Base-by-base conservation (phyloP, 768 basidiomycete genomes). In the Podaxis sp. region DNA sequence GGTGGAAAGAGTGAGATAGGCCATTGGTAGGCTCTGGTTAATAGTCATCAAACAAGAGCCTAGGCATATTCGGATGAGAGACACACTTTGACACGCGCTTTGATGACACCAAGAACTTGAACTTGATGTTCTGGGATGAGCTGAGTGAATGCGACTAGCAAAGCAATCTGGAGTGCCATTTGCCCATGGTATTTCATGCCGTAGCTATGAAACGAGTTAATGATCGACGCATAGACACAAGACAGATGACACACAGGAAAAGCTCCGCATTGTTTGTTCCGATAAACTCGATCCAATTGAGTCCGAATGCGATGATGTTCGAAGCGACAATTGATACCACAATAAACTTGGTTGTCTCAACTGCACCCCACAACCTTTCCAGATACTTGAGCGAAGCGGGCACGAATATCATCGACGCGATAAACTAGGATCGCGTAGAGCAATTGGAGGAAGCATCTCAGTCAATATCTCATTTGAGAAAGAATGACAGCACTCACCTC, bases 61-160 rank as follows among this genome's bases (percentile, higher is more conserved):
- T 18, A 16, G 37, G 10, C 13, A 44, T 21, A 14, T 21, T 14
- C 13, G 9, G 52, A 1, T 28, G 5, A 52, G 21, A 55, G 50
- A 68, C 76, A 36, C 44, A 91, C 95, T 86, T 98, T 99, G 66
- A 98, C 95, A 59, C 93, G 85, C 50, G 90, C 82, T 72, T 86
- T 92, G 64, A 93, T 69, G 50, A 93, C 74, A 36, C 95, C 94
- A 61, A 98, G 79, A 16, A 98, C 69, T 72, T 98, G 97, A 13
- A 99, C 88, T 74, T 98, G 96, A 68, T 99, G 95, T 73, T 99
- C 97, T 35, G 96, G 96, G 66, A 98, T 98, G 57, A 97, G 74
- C 72, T 99, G 97, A 3, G 95, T 98, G 75, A 98, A 98, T 5
- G 95, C 96, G 57, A 99, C 97, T 37, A 99, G 79, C 63, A 95